These are phyloP conservation scores for Geranium incanum DNA, from an alignment of 441 rosid genomes.

Conservation along the genomic window DNA sequence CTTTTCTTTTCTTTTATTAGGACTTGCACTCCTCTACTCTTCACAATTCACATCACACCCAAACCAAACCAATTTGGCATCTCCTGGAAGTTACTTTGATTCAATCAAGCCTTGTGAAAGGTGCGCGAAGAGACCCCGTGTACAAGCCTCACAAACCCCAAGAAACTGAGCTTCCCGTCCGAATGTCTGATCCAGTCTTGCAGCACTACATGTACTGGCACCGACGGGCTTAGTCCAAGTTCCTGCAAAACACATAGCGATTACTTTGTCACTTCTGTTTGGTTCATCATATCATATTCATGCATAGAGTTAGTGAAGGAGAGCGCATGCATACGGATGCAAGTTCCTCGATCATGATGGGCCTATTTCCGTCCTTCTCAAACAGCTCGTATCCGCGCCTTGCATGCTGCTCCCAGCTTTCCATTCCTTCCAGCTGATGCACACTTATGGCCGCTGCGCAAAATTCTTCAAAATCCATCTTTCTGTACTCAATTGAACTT, in stretches of 20 bases:
- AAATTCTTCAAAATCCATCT: slow-evolving; percentile 90
- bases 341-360: slow-evolving; percentile 79
- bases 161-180: slow-evolving; percentile 92
- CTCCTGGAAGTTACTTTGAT: no score
- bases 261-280: not conserved
- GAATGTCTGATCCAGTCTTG: slow-evolving; percentile 83
- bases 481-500: slow-evolving; percentile 69
- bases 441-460: slow-evolving; percentile 87
- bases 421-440: slow-evolving; percentile 84
- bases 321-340: slow-evolving; percentile 59
- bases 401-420: slow-evolving; percentile 77
- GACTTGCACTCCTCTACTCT: no score
- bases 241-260: slow-evolving; percentile 39
- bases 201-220: slow-evolving; percentile 80
- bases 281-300: not conserved
- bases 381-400: slow-evolving; percentile 68
- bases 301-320: not conserved
- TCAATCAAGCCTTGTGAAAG: slow-evolving; percentile 26
- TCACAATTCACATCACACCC: no score
- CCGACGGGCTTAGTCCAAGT: slow-evolving; percentile 79
- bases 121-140: slow-evolving; percentile 62
- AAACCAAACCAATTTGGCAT: no score
- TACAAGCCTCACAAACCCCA: slow-evolving; percentile 73
- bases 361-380: slow-evolving; percentile 80
- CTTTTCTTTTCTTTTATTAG: no score